These are phyloP conservation scores for Penicillium taxi DNA, from an alignment of 495 filamentous ascomycete genomes.

Conservation along the genomic window DNA sequence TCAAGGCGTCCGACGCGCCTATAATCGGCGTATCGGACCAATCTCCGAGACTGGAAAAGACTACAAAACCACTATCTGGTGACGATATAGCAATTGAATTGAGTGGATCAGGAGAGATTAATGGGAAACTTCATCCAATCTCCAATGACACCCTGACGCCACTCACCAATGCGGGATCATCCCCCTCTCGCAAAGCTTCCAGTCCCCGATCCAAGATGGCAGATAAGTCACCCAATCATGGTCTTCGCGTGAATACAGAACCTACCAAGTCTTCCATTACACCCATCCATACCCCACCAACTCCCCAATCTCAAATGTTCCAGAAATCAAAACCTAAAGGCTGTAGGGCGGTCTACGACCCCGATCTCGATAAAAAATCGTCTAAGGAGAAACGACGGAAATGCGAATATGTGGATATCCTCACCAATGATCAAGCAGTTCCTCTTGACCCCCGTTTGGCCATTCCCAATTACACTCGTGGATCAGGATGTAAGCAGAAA, in stretches of 20 bases:
- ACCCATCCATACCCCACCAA: constrained; percentile 43
- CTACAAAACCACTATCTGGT: constrained; percentile 9
- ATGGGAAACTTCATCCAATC: constrained; percentile 26
- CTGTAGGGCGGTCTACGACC: constrained; percentile 65
- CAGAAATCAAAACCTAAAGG: constrained; percentile 58
- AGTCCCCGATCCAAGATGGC: constrained; percentile 41
- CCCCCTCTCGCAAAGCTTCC: constrained; percentile 52
- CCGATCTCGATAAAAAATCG: constrained; percentile 55
- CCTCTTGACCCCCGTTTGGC: constrained; percentile 71
- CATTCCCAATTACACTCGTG: constrained; percentile 51
- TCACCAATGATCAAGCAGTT: constrained; percentile 53
- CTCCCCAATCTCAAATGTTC: constrained; percentile 51
- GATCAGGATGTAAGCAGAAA: constrained; percentile 58
- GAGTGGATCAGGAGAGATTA: constrained; percentile 54
- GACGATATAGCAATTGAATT: constrained; percentile 51
- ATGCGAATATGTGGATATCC: constrained; percentile 64
- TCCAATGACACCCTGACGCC: constrained; percentile 60
- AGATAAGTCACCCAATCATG: constrained; percentile 17
- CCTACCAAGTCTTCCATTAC: constrained; percentile 32
- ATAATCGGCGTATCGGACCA: constrained; percentile 12
- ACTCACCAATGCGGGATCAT: constrained; percentile 67
- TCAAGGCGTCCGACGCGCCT: constrained; percentile 10
- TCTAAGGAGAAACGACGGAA: constrained; percentile 61
- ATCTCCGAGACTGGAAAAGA: constrained; percentile 4
- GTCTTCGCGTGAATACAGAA: constrained; percentile 9